Conservation (phyloP, 768 basidiomycete species). For the Glaciozyma martinii region DNA sequence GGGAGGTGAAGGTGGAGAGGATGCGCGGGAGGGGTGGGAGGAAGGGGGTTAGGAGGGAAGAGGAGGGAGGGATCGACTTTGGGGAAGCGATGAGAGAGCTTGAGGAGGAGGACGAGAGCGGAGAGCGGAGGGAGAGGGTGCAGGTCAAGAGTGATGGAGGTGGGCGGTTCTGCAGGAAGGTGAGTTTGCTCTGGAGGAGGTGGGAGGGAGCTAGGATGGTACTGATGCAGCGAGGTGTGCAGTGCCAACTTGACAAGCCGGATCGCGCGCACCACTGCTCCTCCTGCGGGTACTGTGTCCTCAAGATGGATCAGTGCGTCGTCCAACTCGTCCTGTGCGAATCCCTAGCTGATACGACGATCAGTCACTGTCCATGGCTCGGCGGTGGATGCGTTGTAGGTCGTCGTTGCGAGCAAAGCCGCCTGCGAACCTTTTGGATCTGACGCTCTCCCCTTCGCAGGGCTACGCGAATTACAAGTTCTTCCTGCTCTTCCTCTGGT, state of each 20-base stretch:
- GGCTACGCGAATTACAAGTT: slow-evolving; percentile 30
- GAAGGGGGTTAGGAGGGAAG: no score
- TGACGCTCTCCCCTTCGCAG: background rate
- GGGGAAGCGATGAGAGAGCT: background rate
- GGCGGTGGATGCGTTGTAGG: slow-evolving; percentile 25
- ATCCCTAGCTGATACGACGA: background rate
- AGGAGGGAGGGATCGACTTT: no score
- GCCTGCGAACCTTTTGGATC: background rate
- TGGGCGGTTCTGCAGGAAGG: slow-evolving; percentile 22
- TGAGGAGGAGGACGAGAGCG: background rate
- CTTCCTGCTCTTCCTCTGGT: slow-evolving; percentile 24
- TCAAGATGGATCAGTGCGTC: slow-evolving; percentile 26
- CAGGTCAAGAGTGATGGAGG: slow-evolving; percentile 27
- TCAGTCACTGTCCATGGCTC: slow-evolving; percentile 28
- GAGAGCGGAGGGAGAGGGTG: background rate
- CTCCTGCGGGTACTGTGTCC: slow-evolving; percentile 17
- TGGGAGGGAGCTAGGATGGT: background rate
- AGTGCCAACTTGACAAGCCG: slow-evolving; percentile 27
- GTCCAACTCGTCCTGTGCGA: no score
- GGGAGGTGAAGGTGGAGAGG: no score
- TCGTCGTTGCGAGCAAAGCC: background rate
- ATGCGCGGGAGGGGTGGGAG: no score
- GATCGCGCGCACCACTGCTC: slow-evolving; percentile 30
- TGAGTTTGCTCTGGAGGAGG: background rate
- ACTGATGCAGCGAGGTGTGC: background rate